phyloP scores from a whole-genome alignment of 2,329 filamentous ascomycete genomes.

The Colletotrichum somersetense region DNA sequence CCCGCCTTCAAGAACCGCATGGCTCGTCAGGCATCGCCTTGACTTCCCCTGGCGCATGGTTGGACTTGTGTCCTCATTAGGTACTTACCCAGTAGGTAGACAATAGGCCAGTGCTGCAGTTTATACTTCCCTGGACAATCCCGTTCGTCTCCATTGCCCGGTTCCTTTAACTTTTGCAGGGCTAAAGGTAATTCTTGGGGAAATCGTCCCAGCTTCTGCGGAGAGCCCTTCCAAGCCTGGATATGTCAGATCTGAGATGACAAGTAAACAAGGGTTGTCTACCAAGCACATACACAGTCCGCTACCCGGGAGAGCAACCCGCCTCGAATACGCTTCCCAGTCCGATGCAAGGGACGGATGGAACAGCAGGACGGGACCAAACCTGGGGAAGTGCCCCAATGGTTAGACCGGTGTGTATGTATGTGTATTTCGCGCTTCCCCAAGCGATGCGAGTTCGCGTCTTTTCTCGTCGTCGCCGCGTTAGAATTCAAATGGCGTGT shows the following conservation, averaged over 20 bases:
- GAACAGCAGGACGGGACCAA: neutral
- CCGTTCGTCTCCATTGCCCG: neutral
- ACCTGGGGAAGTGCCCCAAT: too few relatives aligned
- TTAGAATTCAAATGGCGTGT: neutral
- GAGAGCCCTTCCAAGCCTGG: neutral
- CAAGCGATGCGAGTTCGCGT: neutral
- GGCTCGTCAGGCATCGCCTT: too few relatives aligned
- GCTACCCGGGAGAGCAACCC: neutral
- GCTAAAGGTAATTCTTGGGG: neutral
- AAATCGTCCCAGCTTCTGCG: neutral
- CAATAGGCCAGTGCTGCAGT: neutral
- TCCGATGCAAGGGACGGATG: slow-evolving; percentile 9
- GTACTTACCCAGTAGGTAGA: neutral
- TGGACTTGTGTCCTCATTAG: neutral
- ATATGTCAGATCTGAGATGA: neutral
- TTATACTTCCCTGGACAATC: neutral
- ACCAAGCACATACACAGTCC: neutral
- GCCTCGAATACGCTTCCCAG: too few relatives aligned
- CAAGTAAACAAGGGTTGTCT: neutral
- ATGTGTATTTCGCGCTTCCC: slow-evolving; percentile 5
- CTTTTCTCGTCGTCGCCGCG: neutral
- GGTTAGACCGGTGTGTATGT: neutral
- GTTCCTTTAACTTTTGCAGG: neutral
- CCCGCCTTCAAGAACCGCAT: neutral
- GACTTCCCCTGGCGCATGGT: neutral